phyloP scores from a whole-genome alignment of 1,284 basidiomycete species.

The Pholiota adiposa region DNA sequence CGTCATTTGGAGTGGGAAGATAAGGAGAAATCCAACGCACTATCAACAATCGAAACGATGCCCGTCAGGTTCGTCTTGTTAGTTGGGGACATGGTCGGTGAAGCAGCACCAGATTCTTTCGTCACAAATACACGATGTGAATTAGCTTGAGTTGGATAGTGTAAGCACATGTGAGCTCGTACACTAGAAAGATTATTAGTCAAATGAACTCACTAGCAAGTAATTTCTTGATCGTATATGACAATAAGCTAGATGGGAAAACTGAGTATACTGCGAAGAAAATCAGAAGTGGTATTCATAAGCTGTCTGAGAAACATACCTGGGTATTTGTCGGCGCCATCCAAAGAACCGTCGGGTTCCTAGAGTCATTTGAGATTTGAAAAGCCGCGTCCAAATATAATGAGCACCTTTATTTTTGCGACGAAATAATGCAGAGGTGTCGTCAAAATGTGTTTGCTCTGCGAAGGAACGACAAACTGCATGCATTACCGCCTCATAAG shows the following conservation, averaged over 20 bases:
- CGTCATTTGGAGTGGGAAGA: conserved; percentile 4
- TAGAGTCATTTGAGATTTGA: conserved; percentile 26
- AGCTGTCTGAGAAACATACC: conserved; percentile 41
- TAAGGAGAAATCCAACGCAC: conserved; percentile 41
- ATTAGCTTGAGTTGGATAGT: conserved; percentile 52
- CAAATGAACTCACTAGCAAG: conserved; percentile 64
- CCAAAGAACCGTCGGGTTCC: conserved; percentile 70
- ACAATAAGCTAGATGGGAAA: conserved; percentile 59
- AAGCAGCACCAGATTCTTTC: conserved; percentile 53
- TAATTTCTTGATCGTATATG: conserved; percentile 75
- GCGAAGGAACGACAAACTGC: conserved; percentile 73
- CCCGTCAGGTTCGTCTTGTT: conserved; percentile 61
- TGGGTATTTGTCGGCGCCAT: conserved; percentile 76
- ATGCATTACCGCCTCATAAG: background rate
- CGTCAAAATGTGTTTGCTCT: conserved; percentile 73
- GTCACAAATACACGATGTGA: conserved; percentile 79
- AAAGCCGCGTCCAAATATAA: background rate
- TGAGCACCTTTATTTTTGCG: conserved; percentile 63
- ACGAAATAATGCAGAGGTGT: conserved; percentile 70
- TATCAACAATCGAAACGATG: conserved; percentile 79
- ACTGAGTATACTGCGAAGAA: conserved; percentile 69
- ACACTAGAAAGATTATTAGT: background rate
- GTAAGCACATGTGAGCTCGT: background rate
- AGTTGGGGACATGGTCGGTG: conserved; percentile 44
- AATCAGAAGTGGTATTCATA: background rate